Conservation (phyloP, 306 rosid genomes). For the Crotalaria pallida region DNA sequence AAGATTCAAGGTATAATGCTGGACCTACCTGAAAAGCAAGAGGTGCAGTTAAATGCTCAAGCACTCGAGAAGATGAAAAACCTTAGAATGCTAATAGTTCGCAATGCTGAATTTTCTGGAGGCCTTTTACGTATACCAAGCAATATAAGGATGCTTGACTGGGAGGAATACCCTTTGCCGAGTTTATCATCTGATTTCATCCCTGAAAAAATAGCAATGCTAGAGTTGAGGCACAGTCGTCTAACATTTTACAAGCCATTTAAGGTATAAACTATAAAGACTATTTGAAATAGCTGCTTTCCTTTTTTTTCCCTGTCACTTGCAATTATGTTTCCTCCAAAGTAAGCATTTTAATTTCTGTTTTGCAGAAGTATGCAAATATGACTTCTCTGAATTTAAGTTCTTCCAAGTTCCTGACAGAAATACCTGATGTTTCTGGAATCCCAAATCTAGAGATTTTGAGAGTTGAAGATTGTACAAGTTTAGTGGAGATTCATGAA, state of each 20-base stretch:
- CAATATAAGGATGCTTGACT: constrained; percentile 26
- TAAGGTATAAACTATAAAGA: constrained; percentile 16
- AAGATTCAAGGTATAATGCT: constrained; percentile 31
- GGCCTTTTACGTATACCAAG: constrained; percentile 19
- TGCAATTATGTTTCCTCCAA: not conserved
- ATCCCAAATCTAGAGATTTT: constrained; percentile 23
- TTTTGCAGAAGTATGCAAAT: constrained; percentile 19
- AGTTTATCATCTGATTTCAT: constrained; percentile 14
- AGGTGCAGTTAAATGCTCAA: constrained; percentile 5
- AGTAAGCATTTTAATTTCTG: constrained; percentile 2
- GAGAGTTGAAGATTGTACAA: constrained; percentile 18
- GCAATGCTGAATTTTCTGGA: constrained; percentile 14
- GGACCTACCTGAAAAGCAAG: constrained; percentile 23
- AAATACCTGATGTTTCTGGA: constrained; percentile 28
- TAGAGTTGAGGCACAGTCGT: constrained; percentile 19
- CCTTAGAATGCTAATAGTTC: constrained; percentile 28
- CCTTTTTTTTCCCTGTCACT: not conserved
- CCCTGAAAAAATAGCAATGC: constrained; percentile 27
- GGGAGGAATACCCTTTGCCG: constrained; percentile 27
- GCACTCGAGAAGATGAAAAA: constrained; percentile 23
- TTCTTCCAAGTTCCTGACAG: constrained; percentile 5
- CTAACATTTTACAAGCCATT: constrained; percentile 22
- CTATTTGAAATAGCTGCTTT: not conserved
- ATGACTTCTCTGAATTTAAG: constrained; percentile 21
- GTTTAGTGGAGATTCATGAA: constrained; percentile 28